A percentile compares a stretch with the other conserved stretches of the same genome.
Conservation (phyloP, 1,284 basidiomycete species). For the Microstroma glucosiphilum region DNA sequence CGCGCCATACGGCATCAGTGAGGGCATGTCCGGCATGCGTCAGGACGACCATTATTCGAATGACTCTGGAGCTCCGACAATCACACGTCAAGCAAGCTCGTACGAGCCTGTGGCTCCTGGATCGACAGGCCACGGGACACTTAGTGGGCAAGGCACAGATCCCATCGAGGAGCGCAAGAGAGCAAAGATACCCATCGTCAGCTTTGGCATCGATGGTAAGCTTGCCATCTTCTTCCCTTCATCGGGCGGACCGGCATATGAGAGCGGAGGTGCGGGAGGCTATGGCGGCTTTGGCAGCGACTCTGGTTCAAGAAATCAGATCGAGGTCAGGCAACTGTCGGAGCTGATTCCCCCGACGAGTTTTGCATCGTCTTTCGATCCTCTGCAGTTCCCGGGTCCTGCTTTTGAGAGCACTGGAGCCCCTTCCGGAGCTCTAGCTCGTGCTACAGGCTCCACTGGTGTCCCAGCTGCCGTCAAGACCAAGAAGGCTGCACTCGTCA, state of each 20-base stretch:
- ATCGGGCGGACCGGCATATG: slow-evolving; percentile 6
- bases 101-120: too few species aligned
- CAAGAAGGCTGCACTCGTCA: slow-evolving; percentile 40
- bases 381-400: slow-evolving; percentile 40
- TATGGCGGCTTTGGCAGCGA: slow-evolving; percentile 27
- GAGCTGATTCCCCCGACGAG: slow-evolving; percentile 29
- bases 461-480: slow-evolving; percentile 18
- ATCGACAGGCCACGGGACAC: too few species aligned
- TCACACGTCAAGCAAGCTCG: too few species aligned
- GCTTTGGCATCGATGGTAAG: slow-evolving; percentile 46
- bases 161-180: slow-evolving; percentile 30
- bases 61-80: too few species aligned
- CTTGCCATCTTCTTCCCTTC: slow-evolving; percentile 41
- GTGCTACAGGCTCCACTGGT: slow-evolving; percentile 23
- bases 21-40: too few species aligned
- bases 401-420: slow-evolving; percentile 30
- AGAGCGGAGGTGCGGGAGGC: slow-evolving; percentile 9
- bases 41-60: too few species aligned
- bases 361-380: slow-evolving; percentile 40
- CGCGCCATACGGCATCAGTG: too few species aligned
- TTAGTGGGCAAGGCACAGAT: slow-evolving; percentile 16
- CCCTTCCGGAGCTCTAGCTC: slow-evolving; percentile 27
- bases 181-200: slow-evolving; percentile 36
- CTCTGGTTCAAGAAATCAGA: slow-evolving; percentile 21
- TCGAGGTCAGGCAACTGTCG: slow-evolving; percentile 28